phyloP scores from a whole-genome alignment of 202 grass and related monocot genomes.

The Saccharum hybrid region DNA sequence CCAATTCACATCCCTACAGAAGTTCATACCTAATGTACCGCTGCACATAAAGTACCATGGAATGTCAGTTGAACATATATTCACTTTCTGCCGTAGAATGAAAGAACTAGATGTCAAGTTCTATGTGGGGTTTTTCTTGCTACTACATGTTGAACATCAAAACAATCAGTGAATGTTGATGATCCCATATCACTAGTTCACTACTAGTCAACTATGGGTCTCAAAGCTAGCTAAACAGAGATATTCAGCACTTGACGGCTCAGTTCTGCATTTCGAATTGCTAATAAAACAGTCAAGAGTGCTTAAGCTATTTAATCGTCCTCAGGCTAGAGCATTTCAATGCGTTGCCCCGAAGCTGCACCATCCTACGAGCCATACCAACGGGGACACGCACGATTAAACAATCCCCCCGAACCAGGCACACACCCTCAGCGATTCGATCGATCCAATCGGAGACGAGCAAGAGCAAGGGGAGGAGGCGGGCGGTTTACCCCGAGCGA shows the following conservation, averaged over 20 bases:
- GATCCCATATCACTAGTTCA: not conserved
- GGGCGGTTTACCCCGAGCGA: slow-evolving; percentile 75
- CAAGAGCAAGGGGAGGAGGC: not conserved
- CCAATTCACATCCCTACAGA: not conserved
- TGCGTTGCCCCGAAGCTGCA: not conserved
- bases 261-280: not conserved
- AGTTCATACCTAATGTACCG: not conserved
- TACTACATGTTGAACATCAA: not conserved
- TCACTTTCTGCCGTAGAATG: not conserved
- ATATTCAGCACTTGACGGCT: not conserved
- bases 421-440: slow-evolving; percentile 13
- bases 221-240: slow-evolving; percentile 14
- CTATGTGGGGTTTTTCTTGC: slow-evolving; percentile 9
- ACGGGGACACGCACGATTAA: not conserved
- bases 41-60: not conserved
- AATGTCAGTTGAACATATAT: not conserved
- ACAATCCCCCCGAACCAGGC: not conserved
- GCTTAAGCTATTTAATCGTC: too few relatives aligned
- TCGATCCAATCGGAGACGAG: slow-evolving; percentile 25
- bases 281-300: not conserved
- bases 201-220: not conserved
- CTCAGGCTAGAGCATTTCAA: not conserved
- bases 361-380: not conserved
- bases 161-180: not conserved
- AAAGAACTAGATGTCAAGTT: not conserved